Base-by-base conservation (phyloP, 345 rosid species). In the Gossypium mustelinum region DNA sequence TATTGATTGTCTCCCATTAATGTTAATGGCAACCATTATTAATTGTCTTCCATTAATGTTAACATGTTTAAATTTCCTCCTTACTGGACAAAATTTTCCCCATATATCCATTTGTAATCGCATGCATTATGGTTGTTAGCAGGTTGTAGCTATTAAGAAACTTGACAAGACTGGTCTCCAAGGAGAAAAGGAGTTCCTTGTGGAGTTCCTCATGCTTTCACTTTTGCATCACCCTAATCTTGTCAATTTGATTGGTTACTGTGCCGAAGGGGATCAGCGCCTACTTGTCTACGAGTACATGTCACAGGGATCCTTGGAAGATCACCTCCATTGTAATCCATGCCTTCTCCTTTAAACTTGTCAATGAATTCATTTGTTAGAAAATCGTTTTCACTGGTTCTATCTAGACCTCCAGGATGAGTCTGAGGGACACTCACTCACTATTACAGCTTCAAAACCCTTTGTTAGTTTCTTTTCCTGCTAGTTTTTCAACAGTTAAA, bases 151-250 rank as follows among this genome's bases (percentile, higher is more conserved):
- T 43, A 87, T 92, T 25, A 92, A 92, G 76, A 79, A 83, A 81
- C 89, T 89, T 52, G 93, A 94, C 75, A 66, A 75, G 10, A 73
- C 78, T 11, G 88, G 97, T 64, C 48, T 41, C 48, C 98, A 94
- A 89, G 97, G 97, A 45, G 96, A 94, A 41, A 88, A 84, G 68
- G 96, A 94, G 84, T 92, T 90, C 75, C 87, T 90, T 16, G 94
- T 89, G 59, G 96, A 94, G 85, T 90, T 92, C 76, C 88, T 92
- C 59, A 94, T 90, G 96, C 96, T 94, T 58, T 89, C 94, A 43
- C 85, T 83, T 75, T 25, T 88, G 81, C 84, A 80, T 61, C 97
- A 94, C 59, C 86, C 86, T 56, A 88, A 92, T 80, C 92, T 94
- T 13, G 92, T 94, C 75, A 86, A 29, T 25, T 44, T 94, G 83